Conservation (phyloP, 495 filamentous ascomycete genomes). For the Podospora australis region DNA sequence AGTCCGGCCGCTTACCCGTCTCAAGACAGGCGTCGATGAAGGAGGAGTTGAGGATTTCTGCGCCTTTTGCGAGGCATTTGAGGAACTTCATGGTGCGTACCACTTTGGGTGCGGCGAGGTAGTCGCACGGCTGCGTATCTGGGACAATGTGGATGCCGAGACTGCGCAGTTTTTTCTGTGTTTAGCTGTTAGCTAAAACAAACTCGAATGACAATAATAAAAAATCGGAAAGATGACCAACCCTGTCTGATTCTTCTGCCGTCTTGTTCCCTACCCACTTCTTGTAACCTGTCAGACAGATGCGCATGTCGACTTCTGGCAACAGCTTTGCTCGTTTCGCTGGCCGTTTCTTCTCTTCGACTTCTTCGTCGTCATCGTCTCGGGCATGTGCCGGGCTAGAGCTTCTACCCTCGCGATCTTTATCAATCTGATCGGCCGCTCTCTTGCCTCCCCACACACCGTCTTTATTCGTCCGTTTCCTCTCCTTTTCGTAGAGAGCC, state of each 20-base stretch:
- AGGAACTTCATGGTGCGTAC: conserved; percentile 92
- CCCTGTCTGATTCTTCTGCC: conserved; percentile 73
- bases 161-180: conserved; percentile 70
- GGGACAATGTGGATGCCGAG: conserved; percentile 75
- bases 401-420: conserved; percentile 30
- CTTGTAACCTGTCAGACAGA: conserved; percentile 73
- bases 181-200: conserved; percentile 18
- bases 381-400: conserved; percentile 24
- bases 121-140: conserved; percentile 67
- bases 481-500: conserved; percentile 87
- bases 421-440: conserved; percentile 51
- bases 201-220: conserved; percentile 4
- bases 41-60: conserved; percentile 64
- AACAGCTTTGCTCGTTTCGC: conserved; percentile 58
- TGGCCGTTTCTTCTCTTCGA: conserved; percentile 32
- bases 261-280: conserved; percentile 61
- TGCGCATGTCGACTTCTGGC: conserved; percentile 56
- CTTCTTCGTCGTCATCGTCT: conserved; percentile 43
- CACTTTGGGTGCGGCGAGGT: conserved; percentile 80
- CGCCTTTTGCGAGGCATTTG: conserved; percentile 69
- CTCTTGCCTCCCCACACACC: conserved; percentile 67
- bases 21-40: conserved; percentile 74
- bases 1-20: conserved; percentile 45
- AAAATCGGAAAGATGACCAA: conserved; percentile 37
- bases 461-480: conserved; percentile 64